Base-by-base conservation (phyloP, 345 rosid genomes). In the Salix arbutifolia region DNA sequence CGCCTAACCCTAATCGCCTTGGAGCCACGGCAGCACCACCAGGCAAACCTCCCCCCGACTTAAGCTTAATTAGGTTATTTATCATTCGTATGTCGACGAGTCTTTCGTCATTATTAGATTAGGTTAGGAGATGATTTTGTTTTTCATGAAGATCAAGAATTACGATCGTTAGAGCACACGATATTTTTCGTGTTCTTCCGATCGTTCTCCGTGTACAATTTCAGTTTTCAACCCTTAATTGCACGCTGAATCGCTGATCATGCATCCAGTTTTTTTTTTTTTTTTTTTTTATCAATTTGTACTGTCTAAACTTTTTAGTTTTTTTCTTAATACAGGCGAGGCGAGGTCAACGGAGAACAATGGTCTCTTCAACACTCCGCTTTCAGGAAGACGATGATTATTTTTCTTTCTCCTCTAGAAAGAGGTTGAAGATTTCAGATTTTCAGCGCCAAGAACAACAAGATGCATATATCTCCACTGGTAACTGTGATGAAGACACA, bases 341-440 rank as follows among this genome's bases (percentile, higher is more conserved):
- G 64, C 5, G 48, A 31, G 61, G 64, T 35, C n/a, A 11, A n/a
- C 21, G 62, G 74, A 78, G 62, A 33, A 71, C 76, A 81, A 87
- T 92, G 96, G 91, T 92, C 81, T 91, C 91, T 61, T 85, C 88
- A 42, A 52, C 81, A 46, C 69, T 76, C 4, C 42, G 70, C 73
- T 67, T 65, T 62, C 72, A 69, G 46, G 78, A 78, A 66, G 61
- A 69, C 42, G 65, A 62, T 33, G 71, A 66, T 58, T n/a, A 64
- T 58, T 9, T 58, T 61, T 67, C 58, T 76, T 67, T 62, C 25
- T 38, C 65, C 38, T 74, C 81, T 40, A 56, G 85, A 67, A 89
- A 82, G 83, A 88, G 84, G 79, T 80, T 76, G 60, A 85, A 83
- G 83, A 74, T 78, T 58, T 84, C 85, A 6, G 44, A 74, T 62